These are phyloP conservation scores for Rhizophora apiculata DNA, from an alignment of 345 rosid species.

Conservation along the genomic window DNA sequence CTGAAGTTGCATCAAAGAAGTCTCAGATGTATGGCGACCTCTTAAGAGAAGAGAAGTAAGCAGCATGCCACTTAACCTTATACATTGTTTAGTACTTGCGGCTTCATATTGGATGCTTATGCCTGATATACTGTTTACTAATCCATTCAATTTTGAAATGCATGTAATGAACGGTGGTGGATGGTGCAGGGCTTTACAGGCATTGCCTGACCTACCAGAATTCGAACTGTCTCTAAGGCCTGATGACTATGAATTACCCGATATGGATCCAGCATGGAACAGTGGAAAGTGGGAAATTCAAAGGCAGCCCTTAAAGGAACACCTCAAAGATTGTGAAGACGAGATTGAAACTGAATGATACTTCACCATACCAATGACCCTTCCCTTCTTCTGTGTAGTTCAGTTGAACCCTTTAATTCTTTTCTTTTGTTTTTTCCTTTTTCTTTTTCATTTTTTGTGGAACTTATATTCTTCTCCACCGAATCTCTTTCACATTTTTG, in stretches of 20 bases:
- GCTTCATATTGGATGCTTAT: not conserved
- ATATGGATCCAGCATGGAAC: constrained; percentile 52
- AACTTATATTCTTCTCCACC: not conserved
- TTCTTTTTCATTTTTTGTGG: not conserved
- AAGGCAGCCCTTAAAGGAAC: constrained; percentile 56
- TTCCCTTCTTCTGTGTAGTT: constrained; percentile 2
- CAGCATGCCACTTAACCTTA: not conserved
- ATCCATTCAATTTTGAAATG: not conserved
- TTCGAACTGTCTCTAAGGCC: constrained; percentile 84
- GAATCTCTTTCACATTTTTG: not conserved
- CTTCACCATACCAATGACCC: not conserved
- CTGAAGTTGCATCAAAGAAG: constrained; percentile 80
- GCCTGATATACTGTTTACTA: not conserved
- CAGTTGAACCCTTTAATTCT: not conserved
- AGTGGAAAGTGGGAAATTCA: constrained; percentile 48
- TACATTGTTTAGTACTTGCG: not conserved
- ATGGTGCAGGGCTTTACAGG: constrained; percentile 58
- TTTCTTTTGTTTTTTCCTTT: not conserved
- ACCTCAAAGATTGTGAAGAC: constrained; percentile 54
- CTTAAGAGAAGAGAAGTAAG: constrained; percentile 91
- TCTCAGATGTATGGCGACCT: constrained; percentile 82
- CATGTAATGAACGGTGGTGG: not conserved
- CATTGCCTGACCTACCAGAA: constrained; percentile 79
- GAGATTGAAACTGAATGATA: constrained; percentile 36
- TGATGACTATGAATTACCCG: constrained; percentile 66